Conservation (phyloP, 2,329 filamentous ascomycete species). For the Penicillium sp. region DNA sequence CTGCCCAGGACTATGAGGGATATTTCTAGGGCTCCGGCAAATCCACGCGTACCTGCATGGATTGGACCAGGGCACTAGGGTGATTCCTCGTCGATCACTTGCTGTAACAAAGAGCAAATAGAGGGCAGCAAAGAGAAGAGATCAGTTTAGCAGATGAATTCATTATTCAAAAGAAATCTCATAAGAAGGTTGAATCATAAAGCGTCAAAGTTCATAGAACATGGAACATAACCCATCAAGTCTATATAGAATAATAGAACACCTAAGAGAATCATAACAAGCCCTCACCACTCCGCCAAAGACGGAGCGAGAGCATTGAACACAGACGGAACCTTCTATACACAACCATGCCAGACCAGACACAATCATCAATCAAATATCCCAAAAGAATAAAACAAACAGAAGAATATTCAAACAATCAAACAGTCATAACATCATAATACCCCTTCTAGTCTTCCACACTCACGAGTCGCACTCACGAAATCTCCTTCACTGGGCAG, state of each 20-base stretch:
- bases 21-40: too few species aligned
- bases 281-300: too few species aligned
- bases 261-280: not conserved
- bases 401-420: not conserved
- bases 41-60: too few species aligned
- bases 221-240: slow-evolving; percentile 1
- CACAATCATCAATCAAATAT: not conserved
- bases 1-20: too few species aligned
- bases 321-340: slow-evolving; percentile 6
- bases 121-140: too few species aligned
- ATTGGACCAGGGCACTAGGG: too few species aligned
- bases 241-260: too few species aligned
- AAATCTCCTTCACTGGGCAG: slow-evolving; percentile 19
- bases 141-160: too few species aligned
- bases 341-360: not conserved
- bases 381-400: not conserved
- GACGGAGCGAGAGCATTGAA: too few species aligned
- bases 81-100: too few species aligned
- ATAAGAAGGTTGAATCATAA: slow-evolving; percentile 2
- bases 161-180: not conserved
- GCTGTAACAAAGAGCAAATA: too few species aligned
- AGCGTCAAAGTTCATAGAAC: slow-evolving; percentile 5
- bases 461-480: too few species aligned
- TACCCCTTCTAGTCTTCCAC: not conserved
- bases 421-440: slow-evolving; percentile 5